Evolutionary conservation across 2,329 filamentous ascomycete genomes (phyloP), one percentile per base, ranked within the genome.

Genomic region (Ascochyta clinopodiicola): DNA sequence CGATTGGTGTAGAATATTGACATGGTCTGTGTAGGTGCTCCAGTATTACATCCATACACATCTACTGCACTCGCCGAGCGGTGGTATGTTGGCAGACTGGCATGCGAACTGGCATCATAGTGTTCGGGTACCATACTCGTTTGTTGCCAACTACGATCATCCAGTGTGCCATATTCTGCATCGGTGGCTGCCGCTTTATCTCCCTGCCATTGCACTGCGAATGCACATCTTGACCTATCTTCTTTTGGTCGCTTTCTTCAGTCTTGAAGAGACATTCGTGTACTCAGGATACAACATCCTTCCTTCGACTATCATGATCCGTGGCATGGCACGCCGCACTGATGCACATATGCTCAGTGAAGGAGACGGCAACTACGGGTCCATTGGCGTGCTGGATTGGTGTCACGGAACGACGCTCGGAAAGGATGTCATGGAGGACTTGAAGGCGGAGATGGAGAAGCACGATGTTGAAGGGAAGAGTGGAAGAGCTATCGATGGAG

Each of bases 31-130:
- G 46, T 29, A 91, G 78, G 67, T 86, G 6, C 70, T 92, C 10
- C 84, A 87, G 53, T 96, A 96, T 73, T 83, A 86, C 64, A 81
- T 91, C 62, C 92, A 96, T 76, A 87, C 89, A 46, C 84, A 84
- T 68, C 56, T 88, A 24, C 82, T 96, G 8, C 92, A 96, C 75
- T 75, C 69, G 0, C 63, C 72, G 0, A 59, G 42, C 15, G 64
- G 67, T 34, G 65, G 68, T 15, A 66, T 55, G 27, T 54, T 76
- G 6, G 71, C 71, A 13, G 44, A 62, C 17, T 67, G 76, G 68
- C 85, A 88, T 64, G 58, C 75, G 19, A 64, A 67, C 31, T 87
- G 85, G 85, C 84, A 86, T 53, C 86, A 91, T 75, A 74, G 79
- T 43, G 77, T 84, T 52, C 71, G 72, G 22, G 79, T 83, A 2